Evolutionary conservation across 352 stramenopile genomes (phyloP), one percentile per base, ranked within the genome.

Genomic region (Stephanocyclus meneghinianus): DNA sequence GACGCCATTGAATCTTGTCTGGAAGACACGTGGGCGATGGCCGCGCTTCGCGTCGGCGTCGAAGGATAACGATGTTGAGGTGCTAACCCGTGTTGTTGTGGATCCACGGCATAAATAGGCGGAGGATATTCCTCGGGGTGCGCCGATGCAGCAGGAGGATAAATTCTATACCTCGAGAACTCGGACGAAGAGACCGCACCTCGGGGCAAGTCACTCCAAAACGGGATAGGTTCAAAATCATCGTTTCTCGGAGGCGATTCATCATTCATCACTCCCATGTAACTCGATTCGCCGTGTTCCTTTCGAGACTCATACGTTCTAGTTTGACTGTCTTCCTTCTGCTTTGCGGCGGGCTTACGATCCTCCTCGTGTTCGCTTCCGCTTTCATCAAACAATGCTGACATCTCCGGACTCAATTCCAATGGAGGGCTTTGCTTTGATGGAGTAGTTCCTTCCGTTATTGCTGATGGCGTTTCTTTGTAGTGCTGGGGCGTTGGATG

Each of bases 211-310:
- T 26, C 16, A 32, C 26, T 59, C 50, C 50, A 59, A 32, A 59
- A 59, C 50, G 70, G 70, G 30, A 77, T 77, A 2, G 70, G 70
- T 66, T 77, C 70, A 71, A 71, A 77, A 40, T 71, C 70, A 57
- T 63, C 26, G 15, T 7, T 16, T 9, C 61, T 56, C 29, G 61
- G 64, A 45, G 30, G 55, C 5, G 55, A 35, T 13, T 42, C 30
- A 26, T 51, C 55, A 11, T 29, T 64, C 56, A 45, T 21, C 10
- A 8, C 42, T 16, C 11, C 56, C 15, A 2, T 26, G 15, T 45
- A 40, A 4, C 2, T 26, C 9, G 9, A 16, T 3, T 18, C 10
- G 18, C 16, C 6, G 7, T 64, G 9, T n/a, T 42, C 16, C n/a
- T 40, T 1, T 67, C 21, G 2, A 18, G 40, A 29, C 1, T 30